These are phyloP conservation scores for Aspergillus eucalypticola DNA, from an alignment of 2,329 filamentous ascomycete species.

Conservation along the genomic window DNA sequence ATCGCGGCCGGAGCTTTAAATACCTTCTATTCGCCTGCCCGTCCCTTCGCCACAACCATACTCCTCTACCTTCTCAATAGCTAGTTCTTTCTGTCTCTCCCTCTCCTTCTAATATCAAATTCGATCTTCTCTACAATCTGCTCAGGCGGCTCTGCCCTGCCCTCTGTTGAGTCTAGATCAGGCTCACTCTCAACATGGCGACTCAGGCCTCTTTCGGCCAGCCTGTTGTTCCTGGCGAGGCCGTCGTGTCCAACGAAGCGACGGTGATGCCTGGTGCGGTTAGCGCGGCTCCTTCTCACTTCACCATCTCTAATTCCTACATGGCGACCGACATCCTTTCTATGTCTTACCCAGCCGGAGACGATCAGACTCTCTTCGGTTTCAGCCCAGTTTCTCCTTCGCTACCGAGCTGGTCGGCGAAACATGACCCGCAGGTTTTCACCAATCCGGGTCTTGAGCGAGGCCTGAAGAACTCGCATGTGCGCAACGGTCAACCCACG, in stretches of 20 bases:
- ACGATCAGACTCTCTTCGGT: neutral
- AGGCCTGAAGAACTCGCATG: slow-evolving; percentile 36
- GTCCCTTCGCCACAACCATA: neutral
- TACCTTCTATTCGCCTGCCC: neutral
- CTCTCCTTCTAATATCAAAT: neutral
- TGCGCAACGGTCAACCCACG: slow-evolving; percentile 42
- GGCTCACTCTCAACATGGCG: neutral
- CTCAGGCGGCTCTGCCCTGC: neutral
- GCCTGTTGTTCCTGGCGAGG: neutral
- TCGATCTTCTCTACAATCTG: neutral
- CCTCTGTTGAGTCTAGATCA: neutral
- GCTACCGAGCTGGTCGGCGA: neutral
- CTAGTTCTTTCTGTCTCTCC: too few species aligned
- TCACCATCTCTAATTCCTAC: neutral
- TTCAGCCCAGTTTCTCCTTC: slow-evolving; percentile 22
- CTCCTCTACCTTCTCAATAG: neutral
- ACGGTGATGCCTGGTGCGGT: neutral
- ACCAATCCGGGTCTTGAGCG: slow-evolving; percentile 30
- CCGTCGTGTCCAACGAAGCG: neutral
- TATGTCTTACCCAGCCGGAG: neutral
- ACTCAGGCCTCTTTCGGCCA: neutral
- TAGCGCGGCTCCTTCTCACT: neutral
- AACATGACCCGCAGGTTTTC: slow-evolving; percentile 23
- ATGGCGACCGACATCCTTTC: neutral
- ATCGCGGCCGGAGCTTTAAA: neutral